phyloP scores from a whole-genome alignment of 2,329 filamentous ascomycete species.

The Fulvia fulva region DNA sequence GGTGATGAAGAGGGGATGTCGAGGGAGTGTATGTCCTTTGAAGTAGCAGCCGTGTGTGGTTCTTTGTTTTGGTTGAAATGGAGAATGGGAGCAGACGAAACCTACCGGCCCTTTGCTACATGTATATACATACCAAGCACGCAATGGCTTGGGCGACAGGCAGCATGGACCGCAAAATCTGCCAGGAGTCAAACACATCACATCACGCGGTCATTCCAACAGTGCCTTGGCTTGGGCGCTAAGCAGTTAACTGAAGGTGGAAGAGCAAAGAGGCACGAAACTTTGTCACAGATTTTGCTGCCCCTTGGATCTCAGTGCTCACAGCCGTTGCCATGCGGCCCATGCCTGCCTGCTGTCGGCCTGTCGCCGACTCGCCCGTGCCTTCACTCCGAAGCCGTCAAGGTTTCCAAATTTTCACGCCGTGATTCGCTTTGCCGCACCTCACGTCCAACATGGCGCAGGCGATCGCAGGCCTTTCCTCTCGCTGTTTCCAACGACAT shows the following conservation, averaged over 20 bases:
- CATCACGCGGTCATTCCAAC: constrained; percentile 16
- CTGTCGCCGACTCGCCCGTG: background rate
- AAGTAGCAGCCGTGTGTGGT: background rate
- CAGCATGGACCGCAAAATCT: constrained; percentile 6
- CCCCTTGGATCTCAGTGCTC: background rate
- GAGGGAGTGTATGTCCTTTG: constrained; percentile 1
- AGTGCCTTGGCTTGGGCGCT: constrained; percentile 15
- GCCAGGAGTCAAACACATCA: constrained; percentile 12
- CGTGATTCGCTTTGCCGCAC: background rate
- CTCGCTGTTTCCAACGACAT: constrained; percentile 16
- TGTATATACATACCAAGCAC: background rate
- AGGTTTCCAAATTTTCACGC: background rate
- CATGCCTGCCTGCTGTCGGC: too few species aligned
- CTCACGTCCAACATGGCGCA: background rate
- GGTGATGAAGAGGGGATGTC: background rate
- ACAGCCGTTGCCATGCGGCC: background rate
- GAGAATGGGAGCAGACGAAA: constrained; percentile 3
- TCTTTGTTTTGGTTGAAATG: constrained; percentile 10
- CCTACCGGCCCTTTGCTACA: constrained; percentile 9
- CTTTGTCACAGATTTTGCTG: background rate
- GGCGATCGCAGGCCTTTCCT: background rate
- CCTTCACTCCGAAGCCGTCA: background rate
- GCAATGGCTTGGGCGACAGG: too few species aligned
- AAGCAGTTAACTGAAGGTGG: constrained; percentile 20
- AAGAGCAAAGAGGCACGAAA: constrained; percentile 4